Base-by-base conservation (phyloP, 169 alveolate genomes). In the Plasmodium cynomolgi region DNA sequence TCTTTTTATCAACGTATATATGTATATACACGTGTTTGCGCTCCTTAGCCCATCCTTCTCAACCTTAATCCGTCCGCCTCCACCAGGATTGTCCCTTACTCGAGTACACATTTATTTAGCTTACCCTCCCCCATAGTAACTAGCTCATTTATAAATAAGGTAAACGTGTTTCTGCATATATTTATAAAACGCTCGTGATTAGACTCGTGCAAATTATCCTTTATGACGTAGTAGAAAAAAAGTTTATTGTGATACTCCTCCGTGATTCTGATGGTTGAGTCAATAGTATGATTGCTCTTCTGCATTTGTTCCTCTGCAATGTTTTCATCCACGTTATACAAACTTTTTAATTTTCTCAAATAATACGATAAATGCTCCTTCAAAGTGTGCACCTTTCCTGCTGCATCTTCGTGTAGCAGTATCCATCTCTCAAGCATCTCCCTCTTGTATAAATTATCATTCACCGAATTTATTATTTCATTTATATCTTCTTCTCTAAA, bases 181-280 rank as follows among this genome's bases (percentile, higher is more conserved):
- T 79, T 41, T 79, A 79, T 29, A 39, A 79, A 79, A 79, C 31
- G 4, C 13, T 79, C 84, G 8, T 39, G 34, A 1, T 79, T 37
- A 7, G 20, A 20, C 26, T 41, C 39, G 29, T 71, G 84, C 68
- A 79, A 37, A 20, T 79, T 37, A 20, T 79, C 68, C n/a, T 41
- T 37, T 79, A 79, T 39, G 31, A 79, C 8, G 31, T 37, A 79
- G 54, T 79, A 79, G 31, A 34, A 37, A 39, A 79, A 79, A 20
- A 79, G 84, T 31, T 41, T 33, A 39, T 47, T 79, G 72, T 79
- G 31, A 79, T 79, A 79, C 41, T 79, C 68, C 72, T 79, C 39
- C 73, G 34, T 79, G 20, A 79, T 37, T 34, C 84, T 37, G 2
- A 79, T 41, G 17, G 71, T 79, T 79, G 84, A 4, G 31, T 79